A percentile compares a stretch with the other conserved stretches of the same genome.
These are phyloP conservation scores for Fusarium buxicola DNA, from an alignment of 2,329 filamentous ascomycete genomes.

Conservation along the genomic window DNA sequence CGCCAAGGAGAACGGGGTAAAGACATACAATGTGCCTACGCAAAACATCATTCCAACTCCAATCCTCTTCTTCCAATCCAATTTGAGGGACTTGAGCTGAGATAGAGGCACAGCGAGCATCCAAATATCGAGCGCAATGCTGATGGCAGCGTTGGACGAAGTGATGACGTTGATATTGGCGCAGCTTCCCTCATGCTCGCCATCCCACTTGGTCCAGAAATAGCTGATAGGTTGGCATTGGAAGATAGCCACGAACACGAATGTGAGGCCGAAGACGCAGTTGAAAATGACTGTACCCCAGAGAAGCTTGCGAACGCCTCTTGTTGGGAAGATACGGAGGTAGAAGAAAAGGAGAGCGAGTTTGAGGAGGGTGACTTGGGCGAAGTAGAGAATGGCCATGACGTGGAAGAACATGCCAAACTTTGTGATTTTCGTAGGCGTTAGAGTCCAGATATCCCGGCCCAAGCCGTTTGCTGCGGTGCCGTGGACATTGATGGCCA, in stretches of 20 bases:
- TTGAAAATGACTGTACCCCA: conserved; percentile 57
- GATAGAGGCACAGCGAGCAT: conserved; percentile 64
- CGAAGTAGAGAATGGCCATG: conserved; percentile 60
- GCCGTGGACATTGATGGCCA: conserved; percentile 49
- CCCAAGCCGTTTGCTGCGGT: conserved; percentile 58
- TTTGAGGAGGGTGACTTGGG: conserved; percentile 60
- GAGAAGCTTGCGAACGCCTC: conserved; percentile 53
- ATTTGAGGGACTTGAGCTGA: conserved; percentile 55
- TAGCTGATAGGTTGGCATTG: conserved; percentile 63
- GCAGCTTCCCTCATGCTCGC: conserved; percentile 59
- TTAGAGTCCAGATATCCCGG: conserved; percentile 63
- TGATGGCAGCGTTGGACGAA: conserved; percentile 65
- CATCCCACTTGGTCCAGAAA: conserved; percentile 67
- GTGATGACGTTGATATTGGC: conserved; percentile 60
- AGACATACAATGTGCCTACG: conserved; percentile 59
- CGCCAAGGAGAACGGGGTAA: neutral
- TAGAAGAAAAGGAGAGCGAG: conserved; percentile 67
- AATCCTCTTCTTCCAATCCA: conserved; percentile 62
- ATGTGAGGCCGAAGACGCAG: conserved; percentile 54
- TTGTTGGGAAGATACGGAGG: conserved; percentile 63
- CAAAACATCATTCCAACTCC: conserved; percentile 64
- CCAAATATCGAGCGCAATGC: conserved; percentile 64
- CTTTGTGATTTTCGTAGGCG: conserved; percentile 53
- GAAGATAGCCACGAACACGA: conserved; percentile 58
- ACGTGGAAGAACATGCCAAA: conserved; percentile 59